Conservation (phyloP, 2,329 filamentous ascomycete genomes). For the Conoideocrella luteorostrata region DNA sequence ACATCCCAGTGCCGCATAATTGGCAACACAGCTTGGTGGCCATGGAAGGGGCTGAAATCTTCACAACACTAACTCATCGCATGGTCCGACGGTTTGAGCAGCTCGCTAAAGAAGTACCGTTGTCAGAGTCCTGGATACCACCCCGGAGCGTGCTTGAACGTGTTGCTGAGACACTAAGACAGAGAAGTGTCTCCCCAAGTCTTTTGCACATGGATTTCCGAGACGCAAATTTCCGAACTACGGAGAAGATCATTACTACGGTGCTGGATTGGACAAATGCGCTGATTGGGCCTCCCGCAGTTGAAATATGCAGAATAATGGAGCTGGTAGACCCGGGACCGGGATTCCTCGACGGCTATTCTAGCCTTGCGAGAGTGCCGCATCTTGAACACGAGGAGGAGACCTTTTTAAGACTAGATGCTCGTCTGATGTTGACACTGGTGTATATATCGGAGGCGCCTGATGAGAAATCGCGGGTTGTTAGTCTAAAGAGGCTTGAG, state of each 20-base stretch:
- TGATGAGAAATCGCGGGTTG: conserved; percentile 5
- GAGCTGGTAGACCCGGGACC: conserved; percentile 7
- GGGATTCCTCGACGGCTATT: conserved; percentile 12
- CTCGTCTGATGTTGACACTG: conserved; percentile 13
- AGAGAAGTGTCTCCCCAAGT: not conserved
- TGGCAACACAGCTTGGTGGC: no score
- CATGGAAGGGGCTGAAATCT: conserved; percentile 7
- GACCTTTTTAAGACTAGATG: conserved; percentile 12
- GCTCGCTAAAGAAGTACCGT: conserved; percentile 7
- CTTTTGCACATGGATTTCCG: conserved; percentile 15
- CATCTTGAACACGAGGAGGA: conserved; percentile 8
- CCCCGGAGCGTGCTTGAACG: not conserved
- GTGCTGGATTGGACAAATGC: conserved; percentile 15
- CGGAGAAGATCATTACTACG: conserved; percentile 4
- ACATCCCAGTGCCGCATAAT: no score
- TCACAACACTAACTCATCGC: conserved; percentile 7
- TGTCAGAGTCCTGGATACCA: conserved; percentile 4
- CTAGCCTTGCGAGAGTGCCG: not conserved
- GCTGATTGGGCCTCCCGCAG: conserved; percentile 10
- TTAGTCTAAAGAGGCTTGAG: conserved; percentile 9
- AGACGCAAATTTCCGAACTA: conserved; percentile 10
- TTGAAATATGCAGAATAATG: conserved; percentile 12
- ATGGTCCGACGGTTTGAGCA: conserved; percentile 11
- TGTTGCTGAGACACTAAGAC: conserved; percentile 6
- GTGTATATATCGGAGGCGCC: conserved; percentile 16